Conservation (phyloP, 306 rosid species). For the Sechiopsis laciniata region DNA sequence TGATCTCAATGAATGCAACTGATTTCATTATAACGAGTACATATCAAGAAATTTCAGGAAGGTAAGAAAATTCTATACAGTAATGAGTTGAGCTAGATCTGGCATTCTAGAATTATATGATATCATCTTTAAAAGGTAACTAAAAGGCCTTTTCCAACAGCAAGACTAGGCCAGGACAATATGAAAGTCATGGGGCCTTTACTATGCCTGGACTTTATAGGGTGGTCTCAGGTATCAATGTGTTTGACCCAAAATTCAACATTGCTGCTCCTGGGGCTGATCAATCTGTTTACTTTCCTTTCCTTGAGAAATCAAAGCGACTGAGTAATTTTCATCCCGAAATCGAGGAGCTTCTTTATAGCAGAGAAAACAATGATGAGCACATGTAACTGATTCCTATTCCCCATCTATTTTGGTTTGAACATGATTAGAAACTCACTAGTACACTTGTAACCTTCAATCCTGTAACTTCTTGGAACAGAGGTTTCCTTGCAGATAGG, state of each 20-base stretch:
- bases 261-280: constrained; percentile 97
- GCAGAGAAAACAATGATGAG: constrained; percentile 31
- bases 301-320: constrained; percentile 35
- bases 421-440: background rate
- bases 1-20: constrained; percentile 69
- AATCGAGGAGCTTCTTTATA: constrained; percentile 36
- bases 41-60: constrained; percentile 89
- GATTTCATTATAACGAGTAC: constrained; percentile 89
- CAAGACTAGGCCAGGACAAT: constrained; percentile 67
- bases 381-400: constrained; percentile 32
- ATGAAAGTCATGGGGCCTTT: constrained; percentile 74
- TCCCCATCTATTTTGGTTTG: background rate
- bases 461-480: constrained; percentile 31
- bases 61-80: constrained; percentile 30
- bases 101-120: constrained; percentile 10
- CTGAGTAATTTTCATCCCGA: constrained; percentile 25
- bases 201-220: constrained; percentile 89
- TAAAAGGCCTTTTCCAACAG: constrained; percentile 32
- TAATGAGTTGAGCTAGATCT: constrained; percentile 15
- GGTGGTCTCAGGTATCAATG: constrained; percentile 68
- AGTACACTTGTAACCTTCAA: background rate
- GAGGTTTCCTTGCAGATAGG: constrained; percentile 77
- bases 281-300: constrained; percentile 76
- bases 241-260: constrained; percentile 86
- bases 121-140: background rate